Conservation (phyloP, 495 filamentous ascomycete species). For the Daldinia vernicosa region DNA sequence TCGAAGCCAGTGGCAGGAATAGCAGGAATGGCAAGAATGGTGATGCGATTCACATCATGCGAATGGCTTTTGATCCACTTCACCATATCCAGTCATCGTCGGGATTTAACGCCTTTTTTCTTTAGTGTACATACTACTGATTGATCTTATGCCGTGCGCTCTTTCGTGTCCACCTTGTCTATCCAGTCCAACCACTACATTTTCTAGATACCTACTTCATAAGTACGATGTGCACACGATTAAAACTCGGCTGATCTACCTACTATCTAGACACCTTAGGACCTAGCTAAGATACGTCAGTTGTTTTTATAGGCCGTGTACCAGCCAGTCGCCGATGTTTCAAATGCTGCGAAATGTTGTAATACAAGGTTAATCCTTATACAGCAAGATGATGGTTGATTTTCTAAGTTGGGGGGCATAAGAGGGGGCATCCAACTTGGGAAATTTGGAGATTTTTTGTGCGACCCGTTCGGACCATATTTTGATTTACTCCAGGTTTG, state of each 20-base stretch:
- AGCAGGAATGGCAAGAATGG: background rate
- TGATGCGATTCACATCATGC: background rate
- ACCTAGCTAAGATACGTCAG: constrained; percentile 16
- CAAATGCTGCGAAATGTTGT: constrained; percentile 34
- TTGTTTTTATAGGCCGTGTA: constrained; percentile 1
- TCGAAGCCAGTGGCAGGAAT: background rate
- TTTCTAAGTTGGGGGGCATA: background rate
- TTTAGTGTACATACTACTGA: background rate
- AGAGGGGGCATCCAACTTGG: background rate
- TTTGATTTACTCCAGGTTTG: background rate
- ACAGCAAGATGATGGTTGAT: background rate
- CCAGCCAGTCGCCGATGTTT: constrained; percentile 16
- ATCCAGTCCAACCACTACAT: background rate
- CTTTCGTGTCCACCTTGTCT: background rate
- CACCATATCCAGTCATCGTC: constrained; percentile 4
- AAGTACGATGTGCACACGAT: constrained; percentile 11
- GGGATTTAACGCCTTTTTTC: background rate
- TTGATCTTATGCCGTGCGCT: constrained; percentile 1
- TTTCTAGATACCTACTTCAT: no score
- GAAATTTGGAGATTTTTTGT: constrained; percentile 18
- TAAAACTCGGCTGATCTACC: constrained; percentile 25
- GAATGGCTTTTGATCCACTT: constrained; percentile 25
- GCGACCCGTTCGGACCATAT: constrained; percentile 19
- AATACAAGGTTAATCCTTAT: constrained; percentile 9
- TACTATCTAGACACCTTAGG: no score